Evolutionary conservation across 768 basidiomycete species (phyloP).

Genomic region (Scleroderma bovista): DNA sequence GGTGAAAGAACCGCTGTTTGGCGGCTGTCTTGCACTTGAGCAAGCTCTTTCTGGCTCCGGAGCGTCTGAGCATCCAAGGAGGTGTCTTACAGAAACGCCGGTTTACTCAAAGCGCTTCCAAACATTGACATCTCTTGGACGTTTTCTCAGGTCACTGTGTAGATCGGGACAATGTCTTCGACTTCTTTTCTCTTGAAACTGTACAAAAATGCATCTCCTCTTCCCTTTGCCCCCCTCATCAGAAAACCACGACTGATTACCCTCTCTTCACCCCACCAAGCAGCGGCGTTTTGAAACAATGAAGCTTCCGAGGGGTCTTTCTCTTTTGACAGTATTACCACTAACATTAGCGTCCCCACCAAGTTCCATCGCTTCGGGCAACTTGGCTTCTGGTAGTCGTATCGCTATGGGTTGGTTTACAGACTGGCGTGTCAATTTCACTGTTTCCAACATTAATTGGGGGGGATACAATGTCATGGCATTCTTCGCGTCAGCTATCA

Average conservation of each 20-base stretch:
- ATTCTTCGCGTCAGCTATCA: constrained; percentile 48
- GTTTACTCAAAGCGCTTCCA: too few relatives aligned
- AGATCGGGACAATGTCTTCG: neutral
- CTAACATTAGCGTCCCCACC: constrained; percentile 23
- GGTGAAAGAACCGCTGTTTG: too few relatives aligned
- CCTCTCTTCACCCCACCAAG: neutral
- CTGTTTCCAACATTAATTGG: constrained; percentile 57
- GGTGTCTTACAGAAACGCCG: too few relatives aligned
- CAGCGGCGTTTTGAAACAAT: neutral
- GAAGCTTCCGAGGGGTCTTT: constrained; percentile 17
- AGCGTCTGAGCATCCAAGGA: too few relatives aligned
- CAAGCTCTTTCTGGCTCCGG: too few relatives aligned
- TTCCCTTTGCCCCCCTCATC: constrained; percentile 4
- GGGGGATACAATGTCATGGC: constrained; percentile 59
- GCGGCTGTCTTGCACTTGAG: too few relatives aligned
- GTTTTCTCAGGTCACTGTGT: too few relatives aligned
- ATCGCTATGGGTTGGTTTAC: constrained; percentile 67
- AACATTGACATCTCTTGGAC: too few relatives aligned
- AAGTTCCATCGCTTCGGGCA: constrained; percentile 9
- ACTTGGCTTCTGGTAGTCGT: constrained; percentile 11
- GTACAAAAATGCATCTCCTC: neutral
- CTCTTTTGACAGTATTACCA: constrained; percentile 20
- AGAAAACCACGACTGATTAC: neutral
- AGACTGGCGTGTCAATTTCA: constrained; percentile 51
- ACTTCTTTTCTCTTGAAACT: neutral